Evolutionary conservation across 257 asterid genomes (phyloP), one percentile per base, ranked within the genome.

Genomic region (Nicotiana otophora): DNA sequence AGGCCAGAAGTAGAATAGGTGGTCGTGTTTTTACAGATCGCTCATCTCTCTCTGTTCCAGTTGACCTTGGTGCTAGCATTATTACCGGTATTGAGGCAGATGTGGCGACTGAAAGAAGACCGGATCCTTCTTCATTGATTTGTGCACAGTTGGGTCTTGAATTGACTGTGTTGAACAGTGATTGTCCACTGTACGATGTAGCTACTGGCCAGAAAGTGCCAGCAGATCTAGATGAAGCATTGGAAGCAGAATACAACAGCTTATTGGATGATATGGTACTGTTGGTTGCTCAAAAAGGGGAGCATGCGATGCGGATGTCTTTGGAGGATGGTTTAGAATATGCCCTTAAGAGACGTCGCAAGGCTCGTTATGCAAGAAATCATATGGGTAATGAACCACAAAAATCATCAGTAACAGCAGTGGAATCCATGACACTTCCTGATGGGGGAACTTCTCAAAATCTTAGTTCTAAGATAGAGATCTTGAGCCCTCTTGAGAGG

Each of bases 21-120:
- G 99, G 99, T 55, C 97, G 99, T 77, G 98, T 96, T 86, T 96
- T 88, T 87, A 96, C 99, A 2, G 99, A 96, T 78, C 94, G 74
- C 80, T 86, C 96, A 20, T 92, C 99, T 77, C 92, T 94, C 67
- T 93, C 98, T 85, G 99, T 96, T 82, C 99, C 99, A 1, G 99
- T 94, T 83, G 99, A 96, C 88, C 98, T 96, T 88, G 99, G 99
- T 81, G 99, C 99, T 86, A 96, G 99, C 87, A 96, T 96, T 90
- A 96, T 96, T 87, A 96, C 99, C 42, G 99, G 98, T 70, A 93
- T 94, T 51, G 99, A 96, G 90, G 99, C 98, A 78, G 99, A 96
- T 84, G 97, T 96, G 82, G 97, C 93, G 79, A 90, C 98, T 82
- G 99, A 96, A 88, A 93, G 99, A 84, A 92, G 98, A 87, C 97